phyloP scores from a whole-genome alignment of 148 eudicot species.

The Rhododendron griersonianum region DNA sequence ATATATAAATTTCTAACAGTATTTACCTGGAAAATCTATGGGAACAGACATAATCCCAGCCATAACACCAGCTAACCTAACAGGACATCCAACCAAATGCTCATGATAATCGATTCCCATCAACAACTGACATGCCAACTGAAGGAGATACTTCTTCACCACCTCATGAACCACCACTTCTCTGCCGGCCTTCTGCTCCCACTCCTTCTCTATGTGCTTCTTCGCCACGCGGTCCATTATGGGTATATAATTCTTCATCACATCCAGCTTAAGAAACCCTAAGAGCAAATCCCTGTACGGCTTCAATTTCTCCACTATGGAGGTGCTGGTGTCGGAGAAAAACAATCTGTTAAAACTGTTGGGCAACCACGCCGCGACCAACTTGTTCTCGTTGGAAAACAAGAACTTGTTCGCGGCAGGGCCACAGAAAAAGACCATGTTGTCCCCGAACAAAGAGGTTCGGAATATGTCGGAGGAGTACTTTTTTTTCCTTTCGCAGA shows the following conservation, averaged over 20 bases:
- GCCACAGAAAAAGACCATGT: background rate
- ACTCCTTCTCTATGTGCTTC: background rate
- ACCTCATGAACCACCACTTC: constrained; percentile 4
- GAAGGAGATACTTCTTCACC: background rate
- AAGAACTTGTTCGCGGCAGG: background rate
- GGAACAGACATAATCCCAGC: background rate
- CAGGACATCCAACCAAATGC: background rate
- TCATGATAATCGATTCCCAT: background rate
- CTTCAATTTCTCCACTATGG: background rate
- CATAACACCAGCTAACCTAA: background rate
- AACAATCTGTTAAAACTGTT: background rate
- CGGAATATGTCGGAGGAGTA: background rate
- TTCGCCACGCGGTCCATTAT: background rate
- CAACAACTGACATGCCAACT: background rate
- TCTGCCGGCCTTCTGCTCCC: background rate
- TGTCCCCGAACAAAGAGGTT: background rate
- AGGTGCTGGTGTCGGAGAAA: background rate
- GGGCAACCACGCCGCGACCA: background rate
- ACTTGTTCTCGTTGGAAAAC: background rate
- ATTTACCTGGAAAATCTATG: background rate
- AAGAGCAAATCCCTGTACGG: background rate
- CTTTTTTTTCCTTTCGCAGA: background rate
- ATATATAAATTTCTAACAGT: background rate
- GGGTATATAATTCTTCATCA: background rate
- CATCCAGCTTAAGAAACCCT: background rate